Evolutionary conservation across 345 rosid species (phyloP), one percentile per base, ranked within the genome.

Genomic region (Populus alba): DNA sequence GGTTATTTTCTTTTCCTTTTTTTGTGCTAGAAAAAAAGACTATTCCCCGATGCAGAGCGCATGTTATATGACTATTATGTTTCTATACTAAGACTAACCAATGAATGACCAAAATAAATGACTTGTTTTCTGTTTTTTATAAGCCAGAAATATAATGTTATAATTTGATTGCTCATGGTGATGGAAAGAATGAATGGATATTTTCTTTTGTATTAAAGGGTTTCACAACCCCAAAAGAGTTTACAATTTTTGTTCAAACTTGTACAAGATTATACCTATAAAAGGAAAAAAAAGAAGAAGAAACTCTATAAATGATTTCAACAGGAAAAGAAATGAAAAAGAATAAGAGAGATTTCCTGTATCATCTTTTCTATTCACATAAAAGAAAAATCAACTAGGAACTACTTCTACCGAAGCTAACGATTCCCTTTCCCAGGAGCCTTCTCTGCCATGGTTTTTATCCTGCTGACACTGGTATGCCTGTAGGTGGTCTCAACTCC

Each of bases 311-410:
- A 76, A 23, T 76, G 55, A 71, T 55, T 75, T 67, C 43, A 18
- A 68, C 77, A 73, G 47, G 65, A 74, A 15, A 31, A 68, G 43
- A 55, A 35, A 55, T 35, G 66, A 71, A 79, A 86, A 85, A 84
- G 81, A 86, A 81, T 77, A 78, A 73, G 68, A 81, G 85, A 79
- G 81, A 85, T 87, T 86, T 67, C 83, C 88, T 84, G 81, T 80
- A 83, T 77, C 77, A 77, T 81, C 87, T 78, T 85, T 70, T 83
- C 87, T 87, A 88, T 92, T 81, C 91, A 90, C 88, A 89, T 37
- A 86, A 91, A 90, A 86, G 90, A 90, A 91, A 65, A 84, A 88
- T 70, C 59, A 74, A 85, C 78, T 70, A 27, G 66, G 75, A 78
- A 71, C 76, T 73, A 61, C 53, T 51, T 67, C 77, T 69, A 81